Evolutionary conservation across 2,329 filamentous ascomycete species (phyloP), one percentile per base, ranked within the genome.

Genomic region (Colletotrichum sp.): DNA sequence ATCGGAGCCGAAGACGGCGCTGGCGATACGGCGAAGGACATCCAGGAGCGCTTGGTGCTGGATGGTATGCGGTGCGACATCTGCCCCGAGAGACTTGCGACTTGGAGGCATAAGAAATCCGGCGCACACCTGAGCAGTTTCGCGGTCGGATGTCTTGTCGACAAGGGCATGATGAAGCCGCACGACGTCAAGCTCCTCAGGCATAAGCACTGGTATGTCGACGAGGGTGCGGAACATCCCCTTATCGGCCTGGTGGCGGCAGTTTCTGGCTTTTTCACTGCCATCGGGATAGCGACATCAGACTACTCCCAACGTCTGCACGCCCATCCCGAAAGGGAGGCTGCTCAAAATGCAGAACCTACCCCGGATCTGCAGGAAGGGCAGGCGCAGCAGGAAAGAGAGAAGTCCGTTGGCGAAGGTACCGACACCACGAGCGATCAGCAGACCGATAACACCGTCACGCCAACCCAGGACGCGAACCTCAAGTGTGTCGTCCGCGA

Each of bases 181-280:
- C 85, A 87, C 5, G 86, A 93, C 67, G 78, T 93, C 18, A 92
- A 92, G 77, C 79, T 93, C 80, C 57, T 82, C 4, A 66, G 69
- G 6, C 77, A 77, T 11, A 78, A 75, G 47, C 90, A 93, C 77
- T 93, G 93, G 80, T 89, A 93, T 71, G 90, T 91, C 0, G 90
- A 93, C 69, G 88, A 91, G 63, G 91, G 92, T 3, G 92, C 92
- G 0, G 88, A 87, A 76, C 91, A 93, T 75, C 92, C 92, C 0
- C 85, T 93, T 6, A 89, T 90, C 36, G 92, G 92, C 34, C 91
- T 89, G 16, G 90, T 93, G 12, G 90, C 90, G 38, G 92, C 94
- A 0, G 83, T 94, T 5, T 85, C 94, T 47, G 90, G 91, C 2
- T 93, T 92, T 2, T 87, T 93, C 66, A 89, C 90, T 2, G 90